These are phyloP conservation scores for Aspergillus heteromorphus DNA, from an alignment of 495 filamentous ascomycete genomes.

Conservation along the genomic window DNA sequence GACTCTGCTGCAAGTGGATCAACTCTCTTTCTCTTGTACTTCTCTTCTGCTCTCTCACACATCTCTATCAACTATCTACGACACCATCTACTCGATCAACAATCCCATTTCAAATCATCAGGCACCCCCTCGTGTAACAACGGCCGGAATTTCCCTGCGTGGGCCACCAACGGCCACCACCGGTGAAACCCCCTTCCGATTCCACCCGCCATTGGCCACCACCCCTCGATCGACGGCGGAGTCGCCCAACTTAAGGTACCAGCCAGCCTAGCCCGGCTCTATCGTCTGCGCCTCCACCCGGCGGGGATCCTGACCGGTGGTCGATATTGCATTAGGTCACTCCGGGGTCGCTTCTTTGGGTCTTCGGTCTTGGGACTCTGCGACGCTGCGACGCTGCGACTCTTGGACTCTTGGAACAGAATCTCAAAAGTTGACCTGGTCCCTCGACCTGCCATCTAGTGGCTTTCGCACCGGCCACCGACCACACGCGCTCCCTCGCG, in stretches of 20 bases:
- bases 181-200: background rate
- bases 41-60: too few relatives aligned
- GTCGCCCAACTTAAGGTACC: slow-evolving; percentile 1
- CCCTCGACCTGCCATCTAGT: background rate
- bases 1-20: too few relatives aligned
- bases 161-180: background rate
- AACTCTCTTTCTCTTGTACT: background rate
- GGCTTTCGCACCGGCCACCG: too few relatives aligned
- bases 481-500: too few relatives aligned
- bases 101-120: background rate
- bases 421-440: background rate
- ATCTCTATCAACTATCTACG: too few relatives aligned
- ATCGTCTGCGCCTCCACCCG: background rate
- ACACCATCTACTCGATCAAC: too few relatives aligned
- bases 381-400: too few relatives aligned
- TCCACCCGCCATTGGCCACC: background rate
- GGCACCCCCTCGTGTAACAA: background rate
- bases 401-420: too few relatives aligned
- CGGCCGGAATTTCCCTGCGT: background rate
- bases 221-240: background rate
- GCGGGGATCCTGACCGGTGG: background rate
- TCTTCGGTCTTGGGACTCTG: background rate
- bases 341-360: background rate
- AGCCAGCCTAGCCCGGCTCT: background rate
- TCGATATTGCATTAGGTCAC: slow-evolving; percentile 1